Base-by-base conservation (phyloP, 371 early-diverging fungal genomes). In the Circinella umbellata region DNA sequence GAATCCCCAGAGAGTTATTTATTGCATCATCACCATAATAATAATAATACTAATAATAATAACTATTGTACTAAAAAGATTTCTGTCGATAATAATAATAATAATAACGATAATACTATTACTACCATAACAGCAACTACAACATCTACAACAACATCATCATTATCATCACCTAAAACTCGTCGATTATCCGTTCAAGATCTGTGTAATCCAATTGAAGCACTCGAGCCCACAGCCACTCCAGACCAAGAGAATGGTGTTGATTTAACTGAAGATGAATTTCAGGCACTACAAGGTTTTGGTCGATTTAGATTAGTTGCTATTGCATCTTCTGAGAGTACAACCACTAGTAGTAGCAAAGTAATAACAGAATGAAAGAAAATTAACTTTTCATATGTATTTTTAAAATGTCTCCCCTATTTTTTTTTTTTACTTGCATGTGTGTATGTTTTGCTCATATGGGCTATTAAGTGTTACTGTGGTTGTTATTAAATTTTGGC, bases 251-350 rank as follows among this genome's bases (percentile, higher is more conserved):
- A 68, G 49, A 73, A 78, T 48, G 77, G 75, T 9, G 72, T 76
- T 35, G 73, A 74, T 57, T 39, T 84, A 10, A 84, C 84, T 7
- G 68, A 78, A 39, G 84, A 80, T 70, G 84, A 84, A 51, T 78
- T 72, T 34, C 77, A 84, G 61, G 82, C 84, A 3, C 64, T 84
- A 17, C 78, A 81, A 69, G 84, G 79, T 7, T 77, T 84, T 39
- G 77, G 81, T 8, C 65, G 75, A 9, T 75, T 75, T 42, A 64
- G 64, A 36, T 20, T 61, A 11, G 69, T 69, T 18, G 68, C 68
- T 7, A 42, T 59, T 57, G 57, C 57, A 17, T 57, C 57, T 5
- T 18, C 57, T 17, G 57, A 57, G 6, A 34, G 57, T 51, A 14
- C 42, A 42, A 3, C 42, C 11, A 11, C 42, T 42, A 42, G 9